A percentile compares a stretch with the other conserved stretches of the same genome.
phyloP scores from a whole-genome alignment of 2,329 filamentous ascomycete genomes.

The Ascosphaera apis region DNA sequence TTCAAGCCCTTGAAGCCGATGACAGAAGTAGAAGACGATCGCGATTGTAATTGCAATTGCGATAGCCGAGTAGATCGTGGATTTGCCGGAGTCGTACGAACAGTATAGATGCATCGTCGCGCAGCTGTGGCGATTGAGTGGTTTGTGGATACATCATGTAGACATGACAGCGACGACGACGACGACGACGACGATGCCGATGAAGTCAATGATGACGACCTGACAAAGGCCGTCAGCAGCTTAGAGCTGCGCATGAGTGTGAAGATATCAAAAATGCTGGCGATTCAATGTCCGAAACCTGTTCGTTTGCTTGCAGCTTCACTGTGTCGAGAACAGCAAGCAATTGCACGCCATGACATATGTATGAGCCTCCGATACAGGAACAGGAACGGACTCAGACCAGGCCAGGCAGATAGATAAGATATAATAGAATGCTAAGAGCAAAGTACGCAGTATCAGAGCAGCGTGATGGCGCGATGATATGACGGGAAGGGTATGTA shows the following conservation, averaged over 20 bases:
- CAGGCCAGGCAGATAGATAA: too few species aligned
- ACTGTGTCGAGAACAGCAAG: neutral
- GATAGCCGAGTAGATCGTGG: neutral
- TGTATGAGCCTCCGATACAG: neutral
- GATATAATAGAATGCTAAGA: too few species aligned
- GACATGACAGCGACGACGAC: neutral
- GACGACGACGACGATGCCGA: slow-evolving; percentile 2
- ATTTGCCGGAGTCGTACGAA: neutral
- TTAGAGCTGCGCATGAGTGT: slow-evolving; percentile 20
- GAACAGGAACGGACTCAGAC: slow-evolving; percentile 6
- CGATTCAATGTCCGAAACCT: too few species aligned
- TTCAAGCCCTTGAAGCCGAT: neutral
- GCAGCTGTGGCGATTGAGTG: neutral
- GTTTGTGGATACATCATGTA: neutral
- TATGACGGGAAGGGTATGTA: too few species aligned
- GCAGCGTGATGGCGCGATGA: too few species aligned
- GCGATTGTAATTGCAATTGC: too few species aligned
- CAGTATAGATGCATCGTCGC: neutral
- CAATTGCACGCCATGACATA: neutral
- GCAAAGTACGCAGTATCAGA: too few species aligned
- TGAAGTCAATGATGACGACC: slow-evolving; percentile 10
- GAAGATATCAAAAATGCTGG: slow-evolving; percentile 2
- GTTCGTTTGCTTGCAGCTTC: neutral
- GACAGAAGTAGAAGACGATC: neutral
- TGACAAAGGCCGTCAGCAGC: slow-evolving; percentile 14